phyloP scores from a whole-genome alignment of 176 grass and related monocot genomes.

The Carex cristatella region DNA sequence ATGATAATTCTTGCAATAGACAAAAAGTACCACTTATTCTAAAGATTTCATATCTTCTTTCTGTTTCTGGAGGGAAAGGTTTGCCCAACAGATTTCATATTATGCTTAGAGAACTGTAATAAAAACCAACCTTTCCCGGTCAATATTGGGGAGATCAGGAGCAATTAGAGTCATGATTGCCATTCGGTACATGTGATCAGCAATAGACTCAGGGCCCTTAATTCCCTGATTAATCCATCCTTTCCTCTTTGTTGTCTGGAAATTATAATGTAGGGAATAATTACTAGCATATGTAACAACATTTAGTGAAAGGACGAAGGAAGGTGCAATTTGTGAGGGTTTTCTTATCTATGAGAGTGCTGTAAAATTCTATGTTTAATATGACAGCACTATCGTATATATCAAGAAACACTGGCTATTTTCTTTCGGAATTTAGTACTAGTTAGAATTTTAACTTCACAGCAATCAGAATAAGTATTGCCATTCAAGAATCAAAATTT shows the following conservation, averaged over 20 bases:
- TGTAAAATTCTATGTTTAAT: neutral
- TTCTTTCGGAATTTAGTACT: neutral
- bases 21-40: neutral
- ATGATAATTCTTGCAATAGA: neutral
- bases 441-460: neutral
- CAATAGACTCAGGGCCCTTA: slow-evolving; percentile 86
- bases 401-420: neutral
- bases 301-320: neutral
- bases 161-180: slow-evolving; percentile 82
- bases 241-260: slow-evolving; percentile 91
- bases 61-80: neutral
- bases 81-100: neutral
- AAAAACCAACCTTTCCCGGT: slow-evolving; percentile 69
- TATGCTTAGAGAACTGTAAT: neutral
- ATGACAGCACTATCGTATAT: neutral
- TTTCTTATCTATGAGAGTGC: neutral
- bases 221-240: slow-evolving; percentile 94
- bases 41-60: neutral
- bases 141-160: slow-evolving; percentile 48
- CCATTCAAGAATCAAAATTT: neutral
- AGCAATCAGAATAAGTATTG: neutral
- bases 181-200: slow-evolving; percentile 99
- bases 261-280: neutral
- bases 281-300: neutral
- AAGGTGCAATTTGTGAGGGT: neutral